phyloP scores from a whole-genome alignment of 2,329 filamentous ascomycete species.

The Volutella citrinella region DNA sequence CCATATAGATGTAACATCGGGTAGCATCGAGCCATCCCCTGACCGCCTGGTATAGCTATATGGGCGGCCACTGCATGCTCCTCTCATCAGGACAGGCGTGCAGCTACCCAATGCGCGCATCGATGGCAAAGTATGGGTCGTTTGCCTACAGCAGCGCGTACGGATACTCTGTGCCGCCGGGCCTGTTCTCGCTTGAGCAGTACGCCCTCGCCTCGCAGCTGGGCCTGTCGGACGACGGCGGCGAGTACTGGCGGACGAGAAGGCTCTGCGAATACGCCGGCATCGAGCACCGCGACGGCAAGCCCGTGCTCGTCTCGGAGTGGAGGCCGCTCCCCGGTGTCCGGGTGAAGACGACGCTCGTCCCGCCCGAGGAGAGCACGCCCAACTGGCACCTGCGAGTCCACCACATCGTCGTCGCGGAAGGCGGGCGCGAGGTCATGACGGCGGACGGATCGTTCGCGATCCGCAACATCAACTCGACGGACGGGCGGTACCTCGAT shows the following conservation, averaged over 20 bases:
- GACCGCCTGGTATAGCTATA: too few species aligned
- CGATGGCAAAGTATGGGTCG: constrained; percentile 76
- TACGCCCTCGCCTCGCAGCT: constrained; percentile 74
- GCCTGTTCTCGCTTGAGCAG: constrained; percentile 72
- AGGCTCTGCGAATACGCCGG: constrained; percentile 62
- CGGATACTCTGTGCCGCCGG: constrained; percentile 74
- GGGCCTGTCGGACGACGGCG: constrained; percentile 72
- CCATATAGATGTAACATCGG: too few species aligned
- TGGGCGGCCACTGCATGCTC: constrained; percentile 73
- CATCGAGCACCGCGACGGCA: constrained; percentile 54
- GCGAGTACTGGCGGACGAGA: constrained; percentile 77
- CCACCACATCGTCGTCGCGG: constrained; percentile 62
- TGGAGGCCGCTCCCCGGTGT: constrained; percentile 74
- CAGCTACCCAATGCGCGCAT: constrained; percentile 77
- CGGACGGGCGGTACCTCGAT: constrained; percentile 49
- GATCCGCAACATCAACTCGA: constrained; percentile 53
- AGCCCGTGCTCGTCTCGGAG: constrained; percentile 61
- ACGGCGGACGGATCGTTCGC: constrained; percentile 76
- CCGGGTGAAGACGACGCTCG: constrained; percentile 59
- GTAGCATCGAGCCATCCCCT: too few species aligned
- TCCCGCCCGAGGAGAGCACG: constrained; percentile 56
- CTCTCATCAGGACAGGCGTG: constrained; percentile 77
- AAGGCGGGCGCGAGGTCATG: constrained; percentile 59
- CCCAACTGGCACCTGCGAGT: constrained; percentile 70
- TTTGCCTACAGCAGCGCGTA: constrained; percentile 77